Base-by-base conservation (phyloP, 164 flowering plant genomes). In the Liriodendron chinense region DNA sequence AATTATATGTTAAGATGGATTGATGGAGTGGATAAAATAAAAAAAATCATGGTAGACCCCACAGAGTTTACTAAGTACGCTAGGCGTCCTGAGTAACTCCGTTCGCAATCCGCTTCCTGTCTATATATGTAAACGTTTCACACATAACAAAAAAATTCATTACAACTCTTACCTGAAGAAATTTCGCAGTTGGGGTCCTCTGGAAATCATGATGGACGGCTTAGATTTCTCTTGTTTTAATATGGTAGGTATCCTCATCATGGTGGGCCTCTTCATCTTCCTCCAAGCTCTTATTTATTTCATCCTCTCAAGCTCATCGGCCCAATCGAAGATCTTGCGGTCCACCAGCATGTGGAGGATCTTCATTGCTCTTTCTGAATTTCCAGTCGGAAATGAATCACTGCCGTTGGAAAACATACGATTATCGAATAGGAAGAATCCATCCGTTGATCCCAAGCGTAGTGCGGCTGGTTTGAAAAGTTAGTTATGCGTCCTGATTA, bases 211-310 rank as follows among this genome's bases (percentile, higher is more conserved):
- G 63, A 43, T 81, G 66, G 86, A 70, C 62, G 21, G 34, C 43
- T 21, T 72, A 23, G 59, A 53, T 12, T 12, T 53, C 66, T 63
- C 23, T 20, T 63, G 13, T 63, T 8, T 57, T 34, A 49, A 71
- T 50, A 18, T 79, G 47, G 83, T 16, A 7, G 85, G 82, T n/a
- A 63, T 73, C 49, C 34, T 89, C 53, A 12, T 84, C 66, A 89
- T 83, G 79, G 84, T 82, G 47, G 84, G 56, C 6, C 68, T 89
- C 77, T 89, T 89, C 69, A 49, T 82, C 21, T 6, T 87, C n/a
- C 85, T 89, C 57, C 91, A 89, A 69, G 86, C 76, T n/a, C 73
- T 89, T 71, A 86, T 87, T 59, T 89, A 89, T 57, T 70, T 89
- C 65, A 87, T 89, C 67, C 86, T 89, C 47, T 78, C 84, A 7